A percentile compares a stretch with the other conserved stretches of the same genome.
These are phyloP conservation scores for Liriodendron chinense DNA, from an alignment of 164 flowering plant genomes.

Conservation along the genomic window DNA sequence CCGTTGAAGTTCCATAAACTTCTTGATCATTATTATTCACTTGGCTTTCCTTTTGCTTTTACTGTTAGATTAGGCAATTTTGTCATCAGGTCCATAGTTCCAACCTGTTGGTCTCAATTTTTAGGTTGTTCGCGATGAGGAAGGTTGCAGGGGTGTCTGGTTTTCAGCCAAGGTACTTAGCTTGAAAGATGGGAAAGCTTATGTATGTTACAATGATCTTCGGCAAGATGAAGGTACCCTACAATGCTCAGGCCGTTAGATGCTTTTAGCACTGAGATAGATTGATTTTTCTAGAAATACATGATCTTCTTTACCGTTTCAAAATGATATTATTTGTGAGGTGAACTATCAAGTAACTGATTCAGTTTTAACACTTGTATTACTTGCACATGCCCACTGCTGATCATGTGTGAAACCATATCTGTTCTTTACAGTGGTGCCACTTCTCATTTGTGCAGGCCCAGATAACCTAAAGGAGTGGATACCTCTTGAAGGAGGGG, in stretches of 20 bases:
- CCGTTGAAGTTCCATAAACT: not conserved
- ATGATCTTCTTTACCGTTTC: not conserved
- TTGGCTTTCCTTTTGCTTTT: not conserved
- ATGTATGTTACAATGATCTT: conserved; percentile 54
- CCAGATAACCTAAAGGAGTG: conserved; percentile 62
- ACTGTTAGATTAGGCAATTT: not conserved
- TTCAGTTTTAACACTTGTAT: not conserved
- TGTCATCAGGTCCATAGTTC: not conserved
- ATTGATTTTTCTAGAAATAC: not conserved
- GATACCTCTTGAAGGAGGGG: conserved; percentile 58
- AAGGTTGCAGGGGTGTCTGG: conserved; percentile 63
- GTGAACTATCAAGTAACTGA: not conserved
- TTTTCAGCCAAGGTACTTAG: conserved; percentile 60
- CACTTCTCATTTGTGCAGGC: conserved; percentile 29
- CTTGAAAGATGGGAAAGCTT: conserved; percentile 69
- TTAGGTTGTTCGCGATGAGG: conserved; percentile 68
- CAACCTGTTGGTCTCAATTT: conserved; percentile 7
- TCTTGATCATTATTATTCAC: not conserved
- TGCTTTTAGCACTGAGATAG: not conserved
- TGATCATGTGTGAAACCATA: not conserved
- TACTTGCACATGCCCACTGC: not conserved
- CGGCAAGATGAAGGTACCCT: conserved; percentile 50
- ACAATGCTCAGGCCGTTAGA: not conserved
- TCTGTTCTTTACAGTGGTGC: not conserved
- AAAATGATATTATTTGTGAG: not conserved